Evolutionary conservation across 2,329 filamentous ascomycete genomes (phyloP), one percentile per base, ranked within the genome.

Genomic region (Colletotrichum nymphaeae): DNA sequence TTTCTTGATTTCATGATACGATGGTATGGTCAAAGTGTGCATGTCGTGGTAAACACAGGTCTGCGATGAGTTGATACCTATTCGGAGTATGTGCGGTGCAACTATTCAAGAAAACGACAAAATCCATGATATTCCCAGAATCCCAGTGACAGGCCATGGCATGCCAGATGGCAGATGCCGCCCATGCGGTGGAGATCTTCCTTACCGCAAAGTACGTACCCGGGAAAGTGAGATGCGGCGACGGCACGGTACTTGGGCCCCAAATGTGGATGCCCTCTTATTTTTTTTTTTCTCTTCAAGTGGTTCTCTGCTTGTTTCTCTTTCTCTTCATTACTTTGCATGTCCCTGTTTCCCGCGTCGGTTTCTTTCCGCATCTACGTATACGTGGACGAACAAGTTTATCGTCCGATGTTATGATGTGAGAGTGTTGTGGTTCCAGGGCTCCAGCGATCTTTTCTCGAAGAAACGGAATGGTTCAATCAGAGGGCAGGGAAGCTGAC

Each of bases 151-250:
- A 60, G n/a, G n/a, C 37, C 35, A n/a, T 62, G 46, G 28, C 30
- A 66, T 59, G 68, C 30, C 69, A 58, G 30, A 66, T 63, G 58
- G 52, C 66, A 73, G 67, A 65, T 73, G 70, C 58, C 65, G 70
- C 28, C 60, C 30, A 22, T 69, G 70, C 66, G n/a, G 70, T 73
- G 70, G 67, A 65, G 63, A 64, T 56, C 65, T 49, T 9, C 42
- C 42, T 49, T n/a, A 49, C 19, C 42, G 42, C 19, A 49, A 11
- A 49, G 42, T 49, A 49, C 42, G 42, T 49, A 49, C 42, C 42
- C 7, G 42, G 19, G 19, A 49, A 49, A 16, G 19, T 28, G 7
- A 49, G 19, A 49, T 46, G n/a, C 28, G 62, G 67, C 37, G 26
- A 59, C 67, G 32, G 42, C 37, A 64, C 55, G 68, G 35, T 56